Evolutionary conservation across 495 filamentous ascomycete genomes (phyloP).

Genomic region (Lichina pygmaea): DNA sequence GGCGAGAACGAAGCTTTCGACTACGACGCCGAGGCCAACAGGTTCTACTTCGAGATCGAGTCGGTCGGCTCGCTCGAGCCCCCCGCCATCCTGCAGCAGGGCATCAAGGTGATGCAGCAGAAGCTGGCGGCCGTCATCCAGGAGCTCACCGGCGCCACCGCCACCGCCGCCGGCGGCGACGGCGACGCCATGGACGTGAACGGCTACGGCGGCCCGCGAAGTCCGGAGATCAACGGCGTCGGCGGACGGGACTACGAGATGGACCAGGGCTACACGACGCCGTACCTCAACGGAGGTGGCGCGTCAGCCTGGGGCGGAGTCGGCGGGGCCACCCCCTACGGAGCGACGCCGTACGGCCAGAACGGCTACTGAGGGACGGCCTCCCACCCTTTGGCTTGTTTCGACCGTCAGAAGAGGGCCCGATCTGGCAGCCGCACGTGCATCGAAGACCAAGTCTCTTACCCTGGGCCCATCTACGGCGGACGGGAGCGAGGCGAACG

Average conservation of each 20-base stretch:
- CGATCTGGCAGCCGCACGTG: too few species aligned
- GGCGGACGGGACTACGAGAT: slow-evolving; percentile 19
- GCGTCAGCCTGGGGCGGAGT: slow-evolving; percentile 38
- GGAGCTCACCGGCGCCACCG: slow-evolving; percentile 24
- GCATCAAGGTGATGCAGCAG: slow-evolving; percentile 66
- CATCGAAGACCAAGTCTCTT: too few species aligned
- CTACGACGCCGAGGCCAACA: slow-evolving; percentile 59
- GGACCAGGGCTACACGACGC: slow-evolving; percentile 48
- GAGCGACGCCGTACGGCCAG: slow-evolving; percentile 25
- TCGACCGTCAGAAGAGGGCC: too few species aligned
- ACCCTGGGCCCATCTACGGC: too few species aligned
- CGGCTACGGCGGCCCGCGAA: background rate
- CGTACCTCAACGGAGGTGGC: slow-evolving; percentile 34
- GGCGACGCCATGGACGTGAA: slow-evolving; percentile 10
- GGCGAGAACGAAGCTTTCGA: slow-evolving; percentile 67
- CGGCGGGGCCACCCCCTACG: slow-evolving; percentile 44
- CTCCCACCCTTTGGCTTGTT: too few species aligned
- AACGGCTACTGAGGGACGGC: slow-evolving; percentile 3
- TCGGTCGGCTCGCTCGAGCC: slow-evolving; percentile 67
- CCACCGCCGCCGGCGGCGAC: slow-evolving; percentile 20
- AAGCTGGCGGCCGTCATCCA: slow-evolving; percentile 74
- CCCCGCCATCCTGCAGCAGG: slow-evolving; percentile 63
- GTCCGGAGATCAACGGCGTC: slow-evolving; percentile 12
- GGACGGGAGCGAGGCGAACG: too few species aligned
- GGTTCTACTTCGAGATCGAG: slow-evolving; percentile 85